Conservation (phyloP, 192 early-diverging fungal genomes). For the Martensiomyces pterosporus region DNA sequence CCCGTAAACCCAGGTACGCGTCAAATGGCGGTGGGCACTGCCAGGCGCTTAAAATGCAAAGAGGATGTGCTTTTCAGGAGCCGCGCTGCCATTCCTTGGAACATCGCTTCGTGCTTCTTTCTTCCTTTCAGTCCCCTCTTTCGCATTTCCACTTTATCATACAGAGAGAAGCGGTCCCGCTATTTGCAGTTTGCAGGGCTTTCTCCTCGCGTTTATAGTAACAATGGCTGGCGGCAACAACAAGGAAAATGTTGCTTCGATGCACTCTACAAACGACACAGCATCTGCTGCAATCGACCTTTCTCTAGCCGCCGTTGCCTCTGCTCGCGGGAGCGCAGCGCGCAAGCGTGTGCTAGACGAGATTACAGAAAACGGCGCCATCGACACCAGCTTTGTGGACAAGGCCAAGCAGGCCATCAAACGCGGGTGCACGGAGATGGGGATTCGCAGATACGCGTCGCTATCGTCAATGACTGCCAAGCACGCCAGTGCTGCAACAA, state of each 20-base stretch:
- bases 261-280: too few relatives aligned
- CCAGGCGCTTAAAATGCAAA: too few relatives aligned
- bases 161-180: too few relatives aligned
- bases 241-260: constrained; percentile 32
- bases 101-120: too few relatives aligned
- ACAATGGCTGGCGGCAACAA: constrained; percentile 18
- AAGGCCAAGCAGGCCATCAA: constrained; percentile 41
- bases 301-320: not conserved
- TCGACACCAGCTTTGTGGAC: constrained; percentile 15
- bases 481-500: constrained; percentile 3
- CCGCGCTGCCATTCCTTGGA: too few relatives aligned
- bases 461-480: constrained; percentile 24
- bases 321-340: not conserved
- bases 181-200: constrained; percentile 1
- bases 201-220: not conserved
- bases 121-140: too few relatives aligned
- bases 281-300: too few relatives aligned
- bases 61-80: too few relatives aligned
- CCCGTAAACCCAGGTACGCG: too few relatives aligned
- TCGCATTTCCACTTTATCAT: too few relatives aligned
- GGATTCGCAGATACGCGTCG: constrained; percentile 37
- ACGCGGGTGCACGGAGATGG: constrained; percentile 41
- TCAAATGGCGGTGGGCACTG: too few relatives aligned
- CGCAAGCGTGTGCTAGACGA: constrained; percentile 27
- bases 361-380: constrained; percentile 2